Conservation (phyloP, 345 rosid genomes). For the Ceriops zippeliana region DNA sequence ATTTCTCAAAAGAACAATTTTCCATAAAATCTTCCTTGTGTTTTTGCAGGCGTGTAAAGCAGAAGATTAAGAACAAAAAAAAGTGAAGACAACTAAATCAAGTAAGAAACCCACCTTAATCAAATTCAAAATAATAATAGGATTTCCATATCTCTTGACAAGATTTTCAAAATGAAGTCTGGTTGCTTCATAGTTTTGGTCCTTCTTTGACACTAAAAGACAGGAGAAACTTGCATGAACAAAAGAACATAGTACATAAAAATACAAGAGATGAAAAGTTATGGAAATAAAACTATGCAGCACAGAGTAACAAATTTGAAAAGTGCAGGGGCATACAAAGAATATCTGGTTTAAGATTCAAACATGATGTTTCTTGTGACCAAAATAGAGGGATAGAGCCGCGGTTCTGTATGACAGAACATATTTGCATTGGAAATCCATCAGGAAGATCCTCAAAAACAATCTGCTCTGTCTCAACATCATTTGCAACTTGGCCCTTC, state of each 20-base stretch:
- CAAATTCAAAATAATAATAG: constrained; percentile 88
- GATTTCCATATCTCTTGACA: constrained; percentile 82
- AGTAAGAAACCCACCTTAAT: constrained; percentile 61
- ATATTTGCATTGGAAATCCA: constrained; percentile 69
- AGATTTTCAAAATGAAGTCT: constrained; percentile 93
- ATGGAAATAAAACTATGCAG: constrained; percentile 9
- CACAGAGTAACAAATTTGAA: not conserved
- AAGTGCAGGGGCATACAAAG: constrained; percentile 53
- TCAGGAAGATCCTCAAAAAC: constrained; percentile 72
- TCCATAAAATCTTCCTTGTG: not conserved
- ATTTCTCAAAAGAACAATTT: not conserved
- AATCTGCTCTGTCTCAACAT: constrained; percentile 99
- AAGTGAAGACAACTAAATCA: not conserved
- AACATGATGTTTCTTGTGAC: constrained; percentile 98
- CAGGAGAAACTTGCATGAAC: constrained; percentile 20
- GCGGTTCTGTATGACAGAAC: constrained; percentile 93
- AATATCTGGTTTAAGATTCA: constrained; percentile 95
- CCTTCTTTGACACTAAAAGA: constrained; percentile 75
- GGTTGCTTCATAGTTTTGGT: constrained; percentile 86
- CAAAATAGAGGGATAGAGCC: constrained; percentile 98
- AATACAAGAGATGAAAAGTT: constrained; percentile 18
- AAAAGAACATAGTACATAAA: constrained; percentile 6
- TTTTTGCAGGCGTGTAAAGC: not conserved
- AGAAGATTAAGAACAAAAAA: not conserved
- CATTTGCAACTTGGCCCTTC: constrained; percentile 93